phyloP scores from a whole-genome alignment of 805 yeast species.

The Citeromyces matritensis region DNA sequence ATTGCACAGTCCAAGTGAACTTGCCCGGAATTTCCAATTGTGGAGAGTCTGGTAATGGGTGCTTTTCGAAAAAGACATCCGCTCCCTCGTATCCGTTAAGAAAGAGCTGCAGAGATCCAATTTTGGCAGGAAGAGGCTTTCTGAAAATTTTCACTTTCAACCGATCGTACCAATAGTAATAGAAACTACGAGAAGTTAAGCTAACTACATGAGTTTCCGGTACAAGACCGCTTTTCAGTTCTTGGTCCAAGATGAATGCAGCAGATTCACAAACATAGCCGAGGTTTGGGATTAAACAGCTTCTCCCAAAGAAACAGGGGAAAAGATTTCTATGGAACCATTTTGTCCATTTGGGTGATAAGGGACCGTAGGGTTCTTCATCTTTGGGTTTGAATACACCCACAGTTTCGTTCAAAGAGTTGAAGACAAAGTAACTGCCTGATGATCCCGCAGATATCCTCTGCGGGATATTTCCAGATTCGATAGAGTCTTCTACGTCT shows the following conservation, averaged over 20 bases:
- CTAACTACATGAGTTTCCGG: constrained; percentile 49
- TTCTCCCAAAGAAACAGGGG: constrained; percentile 65
- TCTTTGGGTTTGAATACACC: constrained; percentile 70
- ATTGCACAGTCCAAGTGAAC: constrained; percentile 39
- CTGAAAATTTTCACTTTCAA: constrained; percentile 7
- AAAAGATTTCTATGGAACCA: constrained; percentile 65
- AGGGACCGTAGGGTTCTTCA: constrained; percentile 70
- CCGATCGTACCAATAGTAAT: constrained; percentile 34
- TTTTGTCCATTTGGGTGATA: constrained; percentile 69
- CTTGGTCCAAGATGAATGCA: constrained; percentile 50
- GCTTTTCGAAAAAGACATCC: constrained; percentile 32
- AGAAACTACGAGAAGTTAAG: constrained; percentile 31
- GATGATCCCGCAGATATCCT: constrained; percentile 54
- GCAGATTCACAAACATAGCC: constrained; percentile 66
- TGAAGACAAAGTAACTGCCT: constrained; percentile 49
- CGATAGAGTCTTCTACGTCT: constrained; percentile 30
- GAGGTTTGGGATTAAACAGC: constrained; percentile 57
- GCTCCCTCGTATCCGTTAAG: constrained; percentile 45
- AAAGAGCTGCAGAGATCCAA: constrained; percentile 58
- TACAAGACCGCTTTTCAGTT: constrained; percentile 41
- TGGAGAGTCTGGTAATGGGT: constrained; percentile 32
- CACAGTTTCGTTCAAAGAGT: constrained; percentile 17
- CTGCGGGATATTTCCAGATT: constrained; percentile 25
- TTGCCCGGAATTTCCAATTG: background rate
- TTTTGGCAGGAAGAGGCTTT: constrained; percentile 23